Evolutionary conservation across 2,329 filamentous ascomycete genomes (phyloP).

Genomic region (Dendryphion nanum): DNA sequence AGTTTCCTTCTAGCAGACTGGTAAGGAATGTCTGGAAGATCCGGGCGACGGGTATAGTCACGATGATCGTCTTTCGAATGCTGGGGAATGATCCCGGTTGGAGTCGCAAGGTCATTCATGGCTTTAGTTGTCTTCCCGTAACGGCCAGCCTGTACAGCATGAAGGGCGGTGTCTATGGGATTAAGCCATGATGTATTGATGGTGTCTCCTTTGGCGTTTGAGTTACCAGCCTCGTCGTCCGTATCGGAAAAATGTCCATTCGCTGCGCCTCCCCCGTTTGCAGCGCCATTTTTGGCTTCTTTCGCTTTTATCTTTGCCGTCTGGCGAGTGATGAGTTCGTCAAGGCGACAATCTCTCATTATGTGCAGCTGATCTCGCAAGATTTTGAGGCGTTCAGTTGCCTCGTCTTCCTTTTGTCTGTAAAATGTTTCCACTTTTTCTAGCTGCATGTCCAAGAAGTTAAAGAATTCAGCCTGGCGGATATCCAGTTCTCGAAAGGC

Average conservation of each 20-base stretch:
- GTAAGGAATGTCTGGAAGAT: slow-evolving; percentile 66
- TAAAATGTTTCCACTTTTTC: slow-evolving; percentile 94
- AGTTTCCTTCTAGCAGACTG: slow-evolving; percentile 86
- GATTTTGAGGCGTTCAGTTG: slow-evolving; percentile 66
- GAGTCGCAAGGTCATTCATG: slow-evolving; percentile 38
- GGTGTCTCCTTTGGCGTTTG: slow-evolving; percentile 11
- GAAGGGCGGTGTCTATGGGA: slow-evolving; percentile 42
- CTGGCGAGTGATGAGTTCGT: slow-evolving; percentile 62
- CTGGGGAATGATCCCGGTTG: slow-evolving; percentile 41
- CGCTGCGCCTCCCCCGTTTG: slow-evolving; percentile 11
- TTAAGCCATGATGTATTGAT: slow-evolving; percentile 24
- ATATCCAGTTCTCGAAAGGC: slow-evolving; percentile 65
- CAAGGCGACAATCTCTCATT: slow-evolving; percentile 80
- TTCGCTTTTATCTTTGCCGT: slow-evolving; percentile 32
- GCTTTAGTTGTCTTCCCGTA: slow-evolving; percentile 57
- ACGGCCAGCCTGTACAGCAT: slow-evolving; percentile 41
- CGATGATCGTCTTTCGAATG: slow-evolving; percentile 32
- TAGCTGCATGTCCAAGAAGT: slow-evolving; percentile 79
- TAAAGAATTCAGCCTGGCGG: slow-evolving; percentile 80
- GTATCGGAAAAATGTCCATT: slow-evolving; percentile 17
- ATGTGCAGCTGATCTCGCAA: slow-evolving; percentile 85
- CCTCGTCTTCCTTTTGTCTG: slow-evolving; percentile 81
- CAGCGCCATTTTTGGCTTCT: slow-evolving; percentile 16
- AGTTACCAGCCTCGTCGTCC: slow-evolving; percentile 16
- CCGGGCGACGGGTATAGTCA: slow-evolving; percentile 44